A percentile compares a stretch with the other conserved stretches of the same genome.
phyloP scores from a whole-genome alignment of 345 rosid species.

The Geranium rotundifolium region DNA sequence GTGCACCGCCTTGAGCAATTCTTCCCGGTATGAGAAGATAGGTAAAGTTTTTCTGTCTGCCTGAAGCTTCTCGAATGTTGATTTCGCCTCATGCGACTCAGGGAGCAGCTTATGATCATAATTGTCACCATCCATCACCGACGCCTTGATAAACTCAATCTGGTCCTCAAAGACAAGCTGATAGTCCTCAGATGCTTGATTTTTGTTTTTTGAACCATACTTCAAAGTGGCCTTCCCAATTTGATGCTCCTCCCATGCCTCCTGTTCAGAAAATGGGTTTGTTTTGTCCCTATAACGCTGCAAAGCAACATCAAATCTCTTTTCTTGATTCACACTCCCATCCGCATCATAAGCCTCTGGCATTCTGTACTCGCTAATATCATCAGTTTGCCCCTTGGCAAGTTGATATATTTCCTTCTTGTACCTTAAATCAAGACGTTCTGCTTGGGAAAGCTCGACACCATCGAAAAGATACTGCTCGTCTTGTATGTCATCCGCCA shows the following conservation, averaged over 20 bases:
- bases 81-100: slow-evolving; percentile 39
- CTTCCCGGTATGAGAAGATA: slow-evolving; percentile 70
- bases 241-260: slow-evolving; percentile 98
- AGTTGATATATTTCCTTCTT: slow-evolving; percentile 80
- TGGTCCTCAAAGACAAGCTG: slow-evolving; percentile 91
- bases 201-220: slow-evolving; percentile 76
- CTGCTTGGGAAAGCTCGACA: no score
- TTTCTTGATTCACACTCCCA: slow-evolving; percentile 76
- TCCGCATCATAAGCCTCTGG: slow-evolving; percentile 96
- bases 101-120: slow-evolving; percentile 41
- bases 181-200: slow-evolving; percentile 53
- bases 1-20: slow-evolving; percentile 62
- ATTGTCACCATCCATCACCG: slow-evolving; percentile 77
- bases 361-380: slow-evolving; percentile 71
- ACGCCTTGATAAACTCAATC: slow-evolving; percentile 76
- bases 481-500: no score
- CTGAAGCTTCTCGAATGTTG: slow-evolving; percentile 79
- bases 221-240: no score
- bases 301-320: slow-evolving; percentile 82
- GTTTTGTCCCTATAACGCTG: slow-evolving; percentile 92
- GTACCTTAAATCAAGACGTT: no score
- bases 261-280: slow-evolving; percentile 98
- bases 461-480: no score
- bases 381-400: slow-evolving; percentile 58
- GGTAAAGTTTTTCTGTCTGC: slow-evolving; percentile 84